Evolutionary conservation across 495 filamentous ascomycete genomes (phyloP).

Genomic region (Evernia prunastri): DNA sequence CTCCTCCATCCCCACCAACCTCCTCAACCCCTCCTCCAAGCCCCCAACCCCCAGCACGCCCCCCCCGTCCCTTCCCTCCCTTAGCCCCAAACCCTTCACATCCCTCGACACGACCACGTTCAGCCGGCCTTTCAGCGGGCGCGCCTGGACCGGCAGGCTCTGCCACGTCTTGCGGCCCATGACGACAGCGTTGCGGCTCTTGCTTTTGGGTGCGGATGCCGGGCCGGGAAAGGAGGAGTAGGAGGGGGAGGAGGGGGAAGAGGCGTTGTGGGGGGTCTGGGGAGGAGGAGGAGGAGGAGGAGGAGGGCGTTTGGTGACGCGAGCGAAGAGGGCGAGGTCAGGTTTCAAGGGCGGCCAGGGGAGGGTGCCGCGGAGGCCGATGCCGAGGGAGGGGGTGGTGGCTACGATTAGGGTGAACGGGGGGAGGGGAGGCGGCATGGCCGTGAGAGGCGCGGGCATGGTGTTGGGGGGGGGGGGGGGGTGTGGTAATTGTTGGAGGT

Average conservation of each 20-base stretch:
- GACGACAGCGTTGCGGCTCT: conserved; percentile 64
- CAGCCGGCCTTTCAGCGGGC: conserved; percentile 69
- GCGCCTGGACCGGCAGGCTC: conserved; percentile 64
- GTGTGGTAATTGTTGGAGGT: background rate
- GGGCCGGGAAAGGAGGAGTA: background rate
- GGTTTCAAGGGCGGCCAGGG: conserved; percentile 83
- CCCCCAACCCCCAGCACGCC: conserved; percentile 28
- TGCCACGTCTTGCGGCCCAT: conserved; percentile 98
- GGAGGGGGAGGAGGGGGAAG: conserved; percentile 7
- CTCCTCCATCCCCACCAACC: conserved; percentile 29
- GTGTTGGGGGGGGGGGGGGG: conserved; percentile 30
- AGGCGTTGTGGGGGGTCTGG: too few relatives aligned
- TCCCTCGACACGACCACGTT: conserved; percentile 71
- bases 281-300: background rate
- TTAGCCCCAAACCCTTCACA: conserved; percentile 26
- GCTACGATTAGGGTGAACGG: conserved; percentile 71
- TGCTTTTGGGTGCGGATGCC: too few relatives aligned
- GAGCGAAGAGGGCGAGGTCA: conserved; percentile 92
- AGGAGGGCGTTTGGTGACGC: conserved; percentile 68
- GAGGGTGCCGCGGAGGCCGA: conserved; percentile 70
- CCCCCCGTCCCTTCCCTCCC: conserved; percentile 26
- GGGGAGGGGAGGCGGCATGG: conserved; percentile 30
- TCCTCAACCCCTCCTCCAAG: conserved; percentile 53
- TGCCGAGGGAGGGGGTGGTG: conserved; percentile 67
- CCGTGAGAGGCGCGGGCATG: conserved; percentile 40